Evolutionary conservation across 768 basidiomycete species (phyloP), one percentile per base, ranked within the genome.

Genomic region (Porphyrellus cyaneotinctus): DNA sequence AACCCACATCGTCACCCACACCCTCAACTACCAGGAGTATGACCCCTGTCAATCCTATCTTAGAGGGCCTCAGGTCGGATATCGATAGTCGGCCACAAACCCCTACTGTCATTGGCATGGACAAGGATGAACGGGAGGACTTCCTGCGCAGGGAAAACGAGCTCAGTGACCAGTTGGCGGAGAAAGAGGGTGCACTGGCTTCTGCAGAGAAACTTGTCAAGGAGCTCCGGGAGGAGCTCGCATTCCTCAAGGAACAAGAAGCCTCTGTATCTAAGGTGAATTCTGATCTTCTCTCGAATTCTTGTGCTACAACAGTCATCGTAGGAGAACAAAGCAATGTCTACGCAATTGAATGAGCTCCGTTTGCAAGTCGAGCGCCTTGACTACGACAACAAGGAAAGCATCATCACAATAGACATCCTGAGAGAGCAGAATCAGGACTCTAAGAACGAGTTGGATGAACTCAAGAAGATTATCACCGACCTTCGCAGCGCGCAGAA

Each of bases 61-160:
- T 91, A 31, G 85, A 93, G 63, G 79, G 87, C 41, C 71, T 93
- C 47, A 76, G 85, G 46, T 74, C 76, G 2, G 91, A 90, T 35
- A 65, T 88, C 35, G 86, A 88, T 52, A 91, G 88, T 64, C 76
- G 97, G 51, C 94, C 95, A 23, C 88, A 91, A 66, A 98, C 97
- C 15, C 97, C 95, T 14, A 91, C 90, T 8, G 88, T 88, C 37
- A 78, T 88, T 49, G 85, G 86, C 20, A 68, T 98, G 59, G 95
- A 97, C 58, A 93, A 94, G 75, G 97, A 98, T 63, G 97, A 99
- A 73, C 76, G 95, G 53, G 97, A 99, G 59, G 97, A 98, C 47
- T 99, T 98, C 79, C 72, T 99, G 71, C 85, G 83, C 67, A 73
- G 97, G 56, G 97, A 99, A 79, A 98, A 98, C 61, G 97, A 99